A percentile compares a stretch with the other conserved stretches of the same genome.
phyloP scores from a whole-genome alignment of 805 yeast genomes.

The Isabelozyma rhagii region DNA sequence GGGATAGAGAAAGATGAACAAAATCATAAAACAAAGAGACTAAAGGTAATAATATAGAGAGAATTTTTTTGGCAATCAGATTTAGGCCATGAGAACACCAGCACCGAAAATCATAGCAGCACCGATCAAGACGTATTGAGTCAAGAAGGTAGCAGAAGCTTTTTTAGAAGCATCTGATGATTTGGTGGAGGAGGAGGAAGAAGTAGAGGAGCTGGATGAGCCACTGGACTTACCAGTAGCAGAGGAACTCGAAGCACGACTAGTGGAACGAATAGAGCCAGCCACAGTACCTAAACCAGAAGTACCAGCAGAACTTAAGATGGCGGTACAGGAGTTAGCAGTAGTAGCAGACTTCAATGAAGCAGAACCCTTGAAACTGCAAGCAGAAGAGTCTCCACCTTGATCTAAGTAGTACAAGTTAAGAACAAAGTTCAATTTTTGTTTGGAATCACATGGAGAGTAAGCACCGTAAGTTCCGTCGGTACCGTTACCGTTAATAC shows the following conservation, averaged over 20 bases:
- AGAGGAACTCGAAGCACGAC: conserved; percentile 18
- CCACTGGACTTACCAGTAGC: conserved; percentile 20
- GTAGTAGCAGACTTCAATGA: conserved; percentile 29
- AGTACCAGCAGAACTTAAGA: conserved; percentile 63
- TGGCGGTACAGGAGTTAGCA: conserved; percentile 52
- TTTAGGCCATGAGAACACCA: conserved; percentile 18
- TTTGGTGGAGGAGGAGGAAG: conserved; percentile 12
- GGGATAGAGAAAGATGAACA: neutral
- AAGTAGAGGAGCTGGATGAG: conserved; percentile 19
- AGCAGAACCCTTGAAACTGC: conserved; percentile 41
- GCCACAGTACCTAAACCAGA: conserved; percentile 61
- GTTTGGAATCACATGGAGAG: conserved; percentile 35
- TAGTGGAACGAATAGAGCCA: conserved; percentile 20
- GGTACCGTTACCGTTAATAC: conserved; percentile 36
- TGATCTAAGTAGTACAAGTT: conserved; percentile 35
- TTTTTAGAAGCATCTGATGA: conserved; percentile 8
- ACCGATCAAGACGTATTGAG: conserved; percentile 20
- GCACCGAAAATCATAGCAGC: conserved; percentile 24
- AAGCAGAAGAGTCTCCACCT: conserved; percentile 23
- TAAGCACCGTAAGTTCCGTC: conserved; percentile 40
- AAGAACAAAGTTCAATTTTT: conserved; percentile 36
- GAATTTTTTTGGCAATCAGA: neutral
- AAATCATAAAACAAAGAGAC: neutral
- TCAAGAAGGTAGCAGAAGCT: conserved; percentile 10
- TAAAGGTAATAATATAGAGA: no score